These are phyloP conservation scores for Pseudocohnilembus persalinus DNA, from an alignment of 169 alveolate genomes.

Conservation along the genomic window DNA sequence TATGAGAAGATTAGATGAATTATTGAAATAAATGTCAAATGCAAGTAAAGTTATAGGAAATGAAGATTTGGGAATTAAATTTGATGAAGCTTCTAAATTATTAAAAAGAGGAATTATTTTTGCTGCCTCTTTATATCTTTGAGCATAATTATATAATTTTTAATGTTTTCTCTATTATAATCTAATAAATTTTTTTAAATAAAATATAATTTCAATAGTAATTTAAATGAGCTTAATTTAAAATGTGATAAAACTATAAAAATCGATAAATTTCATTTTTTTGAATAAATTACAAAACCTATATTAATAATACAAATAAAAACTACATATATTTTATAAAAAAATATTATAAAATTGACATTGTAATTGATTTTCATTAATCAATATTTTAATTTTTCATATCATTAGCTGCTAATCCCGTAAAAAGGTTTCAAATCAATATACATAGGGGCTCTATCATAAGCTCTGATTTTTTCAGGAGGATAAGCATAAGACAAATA, in stretches of 20 bases:
- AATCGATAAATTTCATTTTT: too few relatives aligned
- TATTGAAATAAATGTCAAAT: slow-evolving; percentile 95
- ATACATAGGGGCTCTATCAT: background rate
- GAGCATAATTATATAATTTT: background rate
- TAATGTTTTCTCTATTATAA: background rate
- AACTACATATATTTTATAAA: too few relatives aligned
- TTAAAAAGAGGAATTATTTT: slow-evolving; percentile 98
- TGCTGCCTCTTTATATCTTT: slow-evolving; percentile 96
- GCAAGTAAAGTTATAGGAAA: slow-evolving; percentile 97
- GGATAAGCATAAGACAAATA: background rate
- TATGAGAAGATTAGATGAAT: slow-evolving; percentile 96
- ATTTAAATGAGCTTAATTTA: too few relatives aligned
- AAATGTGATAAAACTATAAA: too few relatives aligned
- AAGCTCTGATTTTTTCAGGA: background rate
- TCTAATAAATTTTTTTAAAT: too few relatives aligned
- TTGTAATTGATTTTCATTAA: too few relatives aligned
- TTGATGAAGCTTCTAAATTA: slow-evolving; percentile 90
- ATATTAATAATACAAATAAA: too few relatives aligned
- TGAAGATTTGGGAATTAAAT: slow-evolving; percentile 91
- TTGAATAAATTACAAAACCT: too few relatives aligned
- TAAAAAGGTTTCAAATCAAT: background rate
- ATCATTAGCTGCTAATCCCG: background rate
- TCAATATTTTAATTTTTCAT: too few relatives aligned
- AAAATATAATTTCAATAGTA: too few relatives aligned
- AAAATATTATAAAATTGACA: too few relatives aligned